A percentile compares a stretch with the other conserved stretches of the same genome.
These are phyloP conservation scores for Bassia scoparia DNA, from an alignment of 148 eudicot genomes.

Conservation along the genomic window DNA sequence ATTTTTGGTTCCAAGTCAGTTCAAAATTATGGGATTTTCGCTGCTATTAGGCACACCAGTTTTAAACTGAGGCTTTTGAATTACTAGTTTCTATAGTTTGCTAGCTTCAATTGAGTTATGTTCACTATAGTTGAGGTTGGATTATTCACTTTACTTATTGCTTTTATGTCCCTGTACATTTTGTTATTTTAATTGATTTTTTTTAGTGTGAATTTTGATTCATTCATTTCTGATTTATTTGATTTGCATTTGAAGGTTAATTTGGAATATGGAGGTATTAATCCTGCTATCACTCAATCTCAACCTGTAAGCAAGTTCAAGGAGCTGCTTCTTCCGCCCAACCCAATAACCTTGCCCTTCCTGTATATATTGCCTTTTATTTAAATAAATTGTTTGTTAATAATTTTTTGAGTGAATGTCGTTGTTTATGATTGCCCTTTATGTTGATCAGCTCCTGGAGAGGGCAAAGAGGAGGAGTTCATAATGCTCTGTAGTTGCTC, in stretches of 20 bases:
- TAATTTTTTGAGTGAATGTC: background rate
- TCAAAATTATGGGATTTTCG: too few species aligned
- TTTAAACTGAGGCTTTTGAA: too few species aligned
- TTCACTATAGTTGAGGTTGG: too few species aligned
- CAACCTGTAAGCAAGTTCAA: conserved; percentile 35
- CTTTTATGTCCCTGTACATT: too few species aligned
- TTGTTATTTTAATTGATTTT: too few species aligned
- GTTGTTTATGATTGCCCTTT: background rate
- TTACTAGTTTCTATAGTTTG: too few species aligned
- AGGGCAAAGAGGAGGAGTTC: conserved; percentile 50
- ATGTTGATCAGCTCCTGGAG: conserved; percentile 55
- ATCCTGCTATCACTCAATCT: conserved; percentile 32
- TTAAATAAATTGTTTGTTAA: background rate
- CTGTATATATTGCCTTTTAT: conserved; percentile 37
- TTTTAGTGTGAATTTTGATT: too few species aligned
- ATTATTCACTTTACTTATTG: too few species aligned
- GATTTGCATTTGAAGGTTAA: conserved; percentile 39
- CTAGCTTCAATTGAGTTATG: too few species aligned
- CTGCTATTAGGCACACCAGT: too few species aligned
- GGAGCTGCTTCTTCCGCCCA: conserved; percentile 37
- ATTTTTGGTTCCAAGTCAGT: too few species aligned
- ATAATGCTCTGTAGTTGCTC: conserved; percentile 51
- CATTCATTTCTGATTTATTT: conserved; percentile 4
- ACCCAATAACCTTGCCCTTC: conserved; percentile 64
- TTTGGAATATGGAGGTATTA: conserved; percentile 66